phyloP scores from a whole-genome alignment of 768 basidiomycete genomes.

The Cyathus striatus region DNA sequence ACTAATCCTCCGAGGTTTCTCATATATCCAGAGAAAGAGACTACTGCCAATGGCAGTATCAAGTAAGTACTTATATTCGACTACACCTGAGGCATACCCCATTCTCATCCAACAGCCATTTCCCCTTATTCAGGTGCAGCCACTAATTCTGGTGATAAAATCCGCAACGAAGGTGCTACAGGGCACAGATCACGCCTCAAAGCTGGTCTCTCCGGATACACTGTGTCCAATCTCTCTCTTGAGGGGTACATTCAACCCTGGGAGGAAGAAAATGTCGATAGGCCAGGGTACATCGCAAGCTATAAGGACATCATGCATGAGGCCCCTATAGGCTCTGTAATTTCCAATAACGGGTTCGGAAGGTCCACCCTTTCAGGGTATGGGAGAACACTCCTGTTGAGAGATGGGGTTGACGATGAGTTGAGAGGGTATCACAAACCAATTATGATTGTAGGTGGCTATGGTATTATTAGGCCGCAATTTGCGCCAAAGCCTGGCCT shows the following conservation, averaged over 20 bases:
- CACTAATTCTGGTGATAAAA: slow-evolving; percentile 97
- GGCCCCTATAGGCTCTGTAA: slow-evolving; percentile 89
- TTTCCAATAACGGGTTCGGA: slow-evolving; percentile 98
- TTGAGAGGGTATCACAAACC: slow-evolving; percentile 98
- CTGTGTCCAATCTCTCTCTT: slow-evolving; percentile 89
- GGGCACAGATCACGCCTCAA: slow-evolving; percentile 95
- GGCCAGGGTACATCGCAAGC: slow-evolving; percentile 86
- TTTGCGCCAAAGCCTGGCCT: slow-evolving; percentile 81
- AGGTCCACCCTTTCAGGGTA: slow-evolving; percentile 89
- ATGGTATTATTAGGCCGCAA: slow-evolving; percentile 85
- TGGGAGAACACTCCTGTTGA: slow-evolving; percentile 91
- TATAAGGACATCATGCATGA: slow-evolving; percentile 97
- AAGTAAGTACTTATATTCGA: too few relatives aligned
- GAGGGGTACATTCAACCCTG: slow-evolving; percentile 90
- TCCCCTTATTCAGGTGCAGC: slow-evolving; percentile 99
- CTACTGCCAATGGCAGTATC: too few relatives aligned
- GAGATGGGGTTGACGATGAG: slow-evolving; percentile 56
- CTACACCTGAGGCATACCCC: slow-evolving; percentile 62
- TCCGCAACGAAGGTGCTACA: slow-evolving; percentile 95
- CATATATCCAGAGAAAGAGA: too few relatives aligned
- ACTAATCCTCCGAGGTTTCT: too few relatives aligned
- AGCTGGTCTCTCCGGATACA: slow-evolving; percentile 90
- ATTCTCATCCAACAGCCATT: slow-evolving; percentile 97
- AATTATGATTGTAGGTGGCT: slow-evolving; percentile 98
- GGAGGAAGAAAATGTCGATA: slow-evolving; percentile 93